Base-by-base conservation (phyloP, 2,329 filamentous ascomycete genomes). In the Aspergillus aculeatinus region DNA sequence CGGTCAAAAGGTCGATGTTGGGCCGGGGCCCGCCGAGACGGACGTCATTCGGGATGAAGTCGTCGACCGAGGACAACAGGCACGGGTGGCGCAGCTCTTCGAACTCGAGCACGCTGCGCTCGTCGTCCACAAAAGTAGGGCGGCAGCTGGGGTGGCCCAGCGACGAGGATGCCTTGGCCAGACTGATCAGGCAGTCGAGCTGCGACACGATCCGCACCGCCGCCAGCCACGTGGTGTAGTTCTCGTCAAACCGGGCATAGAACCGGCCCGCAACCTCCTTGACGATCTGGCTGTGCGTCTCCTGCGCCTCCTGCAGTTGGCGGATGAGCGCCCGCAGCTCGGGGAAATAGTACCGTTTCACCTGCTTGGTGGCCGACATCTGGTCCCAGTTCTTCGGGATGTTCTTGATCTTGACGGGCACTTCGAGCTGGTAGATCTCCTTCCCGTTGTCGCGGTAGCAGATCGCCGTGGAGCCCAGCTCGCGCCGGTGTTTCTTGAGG, bases 1-100 rank as follows among this genome's bases (percentile, higher is more conserved):
- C 95, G 1, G 95, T 99, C 44, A 99, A 84, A 31, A 99, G 82
- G 68, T 91, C 92, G 68, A 99, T 94, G 69, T 94, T 97, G 56
- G 92, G 82, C 7, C 83, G 81, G 10, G 88, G 81, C 5, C 95
- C 95, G 61, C 95, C 95, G 3, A 99, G 86, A 60, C 87, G 86
- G 65, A 99, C 87, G 72, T 97, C 90, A 70, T 99, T 99, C 4
- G 95, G 95, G 62, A 99, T 99, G 70, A 99, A 99, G 75, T 97
- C 93, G 56, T 89, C 88, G 2, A 96, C 91, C 3, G 89, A 90
- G 62, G 90, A 91, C 62, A 93, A 82, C 85, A 99, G 96, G 79
- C 95, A 99, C 3, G 95, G 95, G 72, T 99, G 95, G 35, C 95
- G 89, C 58, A 99, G 85, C 70, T 97, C 94, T 57, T 90, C 84